phyloP scores from a whole-genome alignment of 257 asterid genomes.

The Vinca minor region DNA sequence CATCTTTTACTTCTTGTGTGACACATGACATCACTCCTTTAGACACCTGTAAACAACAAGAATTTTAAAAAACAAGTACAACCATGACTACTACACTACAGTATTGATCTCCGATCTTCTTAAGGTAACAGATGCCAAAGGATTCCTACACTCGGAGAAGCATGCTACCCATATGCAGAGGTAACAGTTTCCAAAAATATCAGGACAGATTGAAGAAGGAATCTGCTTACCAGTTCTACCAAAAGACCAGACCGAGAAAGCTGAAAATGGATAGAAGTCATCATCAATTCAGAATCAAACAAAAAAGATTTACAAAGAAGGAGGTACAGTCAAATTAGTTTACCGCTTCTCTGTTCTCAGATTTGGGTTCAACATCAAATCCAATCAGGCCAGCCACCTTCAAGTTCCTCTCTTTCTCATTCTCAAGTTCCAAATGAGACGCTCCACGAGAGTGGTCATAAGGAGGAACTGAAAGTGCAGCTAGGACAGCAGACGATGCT shows the following conservation, averaged over 20 bases:
- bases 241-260: constrained; percentile 74
- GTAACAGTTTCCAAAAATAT: background rate
- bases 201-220: background rate
- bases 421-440: constrained; percentile 76
- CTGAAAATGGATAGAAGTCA: constrained; percentile 39
- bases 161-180: background rate
- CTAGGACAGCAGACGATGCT: constrained; percentile 77
- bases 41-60: constrained; percentile 37
- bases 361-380: constrained; percentile 62
- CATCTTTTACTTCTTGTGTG: constrained; percentile 80
- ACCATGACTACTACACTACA: background rate
- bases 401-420: constrained; percentile 65
- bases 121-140: background rate
- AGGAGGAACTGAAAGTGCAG: constrained; percentile 86
- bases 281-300: constrained; percentile 9
- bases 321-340: constrained; percentile 9
- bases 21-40: constrained; percentile 91
- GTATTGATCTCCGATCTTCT: background rate
- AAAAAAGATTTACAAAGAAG: too few relatives aligned
- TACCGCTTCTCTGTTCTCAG: constrained; percentile 64
- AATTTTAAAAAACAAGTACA: background rate
- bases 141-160: background rate
- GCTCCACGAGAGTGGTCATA: constrained; percentile 58
- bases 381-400: constrained; percentile 63
- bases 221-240: constrained; percentile 60